Evolutionary conservation across 805 yeast genomes (phyloP).

Genomic region (Yarrowia divulgata): DNA sequence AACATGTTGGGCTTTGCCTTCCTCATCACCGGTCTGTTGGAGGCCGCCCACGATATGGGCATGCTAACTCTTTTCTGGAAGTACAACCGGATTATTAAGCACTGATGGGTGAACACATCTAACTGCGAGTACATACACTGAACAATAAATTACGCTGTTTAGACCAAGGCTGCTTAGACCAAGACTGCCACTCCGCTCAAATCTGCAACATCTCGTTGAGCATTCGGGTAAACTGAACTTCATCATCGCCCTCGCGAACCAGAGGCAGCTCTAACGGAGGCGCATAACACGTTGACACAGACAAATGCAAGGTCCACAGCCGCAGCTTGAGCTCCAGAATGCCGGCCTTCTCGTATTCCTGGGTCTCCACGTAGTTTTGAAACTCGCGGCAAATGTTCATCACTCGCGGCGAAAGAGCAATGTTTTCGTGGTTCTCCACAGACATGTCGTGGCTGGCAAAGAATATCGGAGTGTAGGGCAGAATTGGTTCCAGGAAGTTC

Average conservation of each 20-base stretch:
- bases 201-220: constrained; percentile 24
- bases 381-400: constrained; percentile 8
- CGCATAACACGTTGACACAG: not conserved
- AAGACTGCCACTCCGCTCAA: not conserved
- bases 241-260: constrained; percentile 14
- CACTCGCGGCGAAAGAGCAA: constrained; percentile 6
- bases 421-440: constrained; percentile 10
- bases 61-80: constrained; percentile 33
- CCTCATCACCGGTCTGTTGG: constrained; percentile 50
- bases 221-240: constrained; percentile 13
- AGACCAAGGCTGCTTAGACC: too few relatives aligned
- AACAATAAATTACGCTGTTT: not conserved
- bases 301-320: constrained; percentile 10
- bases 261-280: not conserved
- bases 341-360: constrained; percentile 15
- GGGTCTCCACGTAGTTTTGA: constrained; percentile 5
- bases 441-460: constrained; percentile 10
- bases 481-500: not conserved
- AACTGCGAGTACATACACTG: too few relatives aligned
- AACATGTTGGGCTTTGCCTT: constrained; percentile 48
- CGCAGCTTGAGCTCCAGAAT: constrained; percentile 19
- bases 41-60: constrained; percentile 47
- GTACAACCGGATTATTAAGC: constrained; percentile 27
- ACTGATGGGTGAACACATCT: not conserved
- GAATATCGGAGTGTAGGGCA: constrained; percentile 4